phyloP scores from a whole-genome alignment of 192 early-diverging fungal genomes.

The Chytriomyces sp. region DNA sequence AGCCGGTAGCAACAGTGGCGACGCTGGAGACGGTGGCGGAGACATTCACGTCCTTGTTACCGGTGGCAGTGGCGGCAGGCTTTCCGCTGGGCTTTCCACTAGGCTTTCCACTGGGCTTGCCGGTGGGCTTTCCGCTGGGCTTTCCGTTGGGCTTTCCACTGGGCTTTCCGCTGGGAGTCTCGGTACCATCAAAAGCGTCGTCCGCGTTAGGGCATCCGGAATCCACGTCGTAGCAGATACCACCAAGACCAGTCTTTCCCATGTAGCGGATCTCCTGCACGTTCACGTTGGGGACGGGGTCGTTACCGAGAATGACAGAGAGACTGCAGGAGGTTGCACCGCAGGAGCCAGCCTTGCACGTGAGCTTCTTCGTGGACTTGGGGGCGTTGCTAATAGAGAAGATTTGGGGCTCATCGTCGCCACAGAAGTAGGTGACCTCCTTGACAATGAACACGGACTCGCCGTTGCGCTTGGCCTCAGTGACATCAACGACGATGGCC shows the following conservation, averaged over 20 bases:
- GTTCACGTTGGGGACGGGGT: neutral
- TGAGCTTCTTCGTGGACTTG: neutral
- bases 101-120: too few species aligned
- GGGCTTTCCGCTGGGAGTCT: too few species aligned
- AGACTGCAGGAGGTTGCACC: neutral
- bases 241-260: neutral
- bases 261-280: constrained; percentile 1
- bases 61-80: too few species aligned
- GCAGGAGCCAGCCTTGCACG: neutral
- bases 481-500: neutral
- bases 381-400: neutral
- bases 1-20: too few species aligned
- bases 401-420: neutral
- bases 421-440: neutral
- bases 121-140: too few species aligned
- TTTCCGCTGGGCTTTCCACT: too few species aligned
- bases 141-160: too few species aligned
- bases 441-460: neutral
- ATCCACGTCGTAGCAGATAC: neutral
- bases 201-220: neutral
- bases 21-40: too few species aligned
- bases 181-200: too few species aligned
- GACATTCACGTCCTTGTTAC: too few species aligned
- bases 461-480: neutral
- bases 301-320: neutral